phyloP scores from a whole-genome alignment of 73 alveolate genomes.

The Blepharisma stoltei region DNA sequence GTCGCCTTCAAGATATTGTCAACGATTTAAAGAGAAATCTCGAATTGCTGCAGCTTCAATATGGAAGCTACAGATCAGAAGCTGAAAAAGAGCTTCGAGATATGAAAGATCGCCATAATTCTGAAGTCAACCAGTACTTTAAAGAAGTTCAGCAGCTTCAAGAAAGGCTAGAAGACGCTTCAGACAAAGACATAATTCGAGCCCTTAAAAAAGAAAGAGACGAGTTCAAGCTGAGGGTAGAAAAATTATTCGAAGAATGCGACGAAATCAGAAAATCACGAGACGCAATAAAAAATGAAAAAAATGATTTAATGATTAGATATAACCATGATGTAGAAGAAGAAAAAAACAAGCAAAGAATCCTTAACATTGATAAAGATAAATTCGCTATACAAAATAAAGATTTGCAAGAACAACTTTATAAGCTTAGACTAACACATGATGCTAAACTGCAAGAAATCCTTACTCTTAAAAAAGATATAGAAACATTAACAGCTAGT shows the following conservation, averaged over 20 bases:
- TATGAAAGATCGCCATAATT: slow-evolving; percentile 45
- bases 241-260: slow-evolving; percentile 38
- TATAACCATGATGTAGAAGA: slow-evolving; percentile 49
- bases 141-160: slow-evolving; percentile 40
- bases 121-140: slow-evolving; percentile 34
- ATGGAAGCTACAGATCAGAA: slow-evolving; percentile 50
- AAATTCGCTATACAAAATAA: slow-evolving; percentile 37
- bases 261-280: slow-evolving; percentile 54
- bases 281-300: slow-evolving; percentile 49
- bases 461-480: slow-evolving; percentile 20
- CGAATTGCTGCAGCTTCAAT: slow-evolving; percentile 48
- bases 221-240: slow-evolving; percentile 41
- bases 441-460: slow-evolving; percentile 38
- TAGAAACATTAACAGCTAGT: slow-evolving; percentile 13
- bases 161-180: slow-evolving; percentile 37
- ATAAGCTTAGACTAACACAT: slow-evolving; percentile 23
- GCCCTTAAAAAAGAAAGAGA: slow-evolving; percentile 50
- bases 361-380: slow-evolving; percentile 37
- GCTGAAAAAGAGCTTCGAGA: slow-evolving; percentile 51
- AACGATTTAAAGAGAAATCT: slow-evolving; percentile 59
- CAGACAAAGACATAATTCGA: slow-evolving; percentile 52
- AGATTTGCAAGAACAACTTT: slow-evolving; percentile 39
- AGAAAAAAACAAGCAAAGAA: slow-evolving; percentile 46
- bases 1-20: slow-evolving; percentile 40
- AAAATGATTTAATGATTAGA: slow-evolving; percentile 42